A percentile compares a stretch with the other conserved stretches of the same genome.
Evolutionary conservation across 2,329 filamentous ascomycete genomes (phyloP).

Genomic region (Aplosporella prunicola): DNA sequence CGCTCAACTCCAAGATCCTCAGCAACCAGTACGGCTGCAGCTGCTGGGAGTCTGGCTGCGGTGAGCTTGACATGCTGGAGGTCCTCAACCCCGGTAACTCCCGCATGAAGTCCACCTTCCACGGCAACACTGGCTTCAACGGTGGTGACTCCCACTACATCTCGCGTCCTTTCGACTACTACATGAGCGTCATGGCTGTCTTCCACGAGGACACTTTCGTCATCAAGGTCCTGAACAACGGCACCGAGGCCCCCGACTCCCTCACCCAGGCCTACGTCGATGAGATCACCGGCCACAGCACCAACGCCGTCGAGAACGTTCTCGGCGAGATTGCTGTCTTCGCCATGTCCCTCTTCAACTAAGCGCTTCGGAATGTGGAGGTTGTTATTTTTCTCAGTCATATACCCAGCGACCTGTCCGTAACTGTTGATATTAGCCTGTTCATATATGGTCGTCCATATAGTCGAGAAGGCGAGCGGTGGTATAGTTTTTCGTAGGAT

Average conservation of each 20-base stretch:
- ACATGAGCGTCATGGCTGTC: slow-evolving; percentile 50
- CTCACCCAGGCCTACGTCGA: slow-evolving; percentile 2
- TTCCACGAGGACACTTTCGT: slow-evolving; percentile 23
- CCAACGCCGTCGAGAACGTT: slow-evolving; percentile 29
- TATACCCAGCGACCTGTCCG: no score
- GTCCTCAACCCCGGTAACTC: slow-evolving; percentile 55
- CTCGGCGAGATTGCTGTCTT: slow-evolving; percentile 16
- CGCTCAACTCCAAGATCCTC: slow-evolving; percentile 64
- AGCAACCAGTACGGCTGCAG: slow-evolving; percentile 65
- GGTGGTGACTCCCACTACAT: slow-evolving; percentile 66
- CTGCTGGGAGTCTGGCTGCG: slow-evolving; percentile 62
- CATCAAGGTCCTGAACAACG: slow-evolving; percentile 42
- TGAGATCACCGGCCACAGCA: slow-evolving; percentile 30
- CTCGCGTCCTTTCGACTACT: slow-evolving; percentile 48
- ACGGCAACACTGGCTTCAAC: slow-evolving; percentile 44
- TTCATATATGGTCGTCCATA: no score
- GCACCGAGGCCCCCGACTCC: slow-evolving; percentile 24
- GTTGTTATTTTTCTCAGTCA: no score
- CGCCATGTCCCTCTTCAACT: slow-evolving; percentile 10
- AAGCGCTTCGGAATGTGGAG: no score
- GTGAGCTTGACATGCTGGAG: slow-evolving; percentile 69
- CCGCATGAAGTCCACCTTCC: slow-evolving; percentile 61
- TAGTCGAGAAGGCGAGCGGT: no score
- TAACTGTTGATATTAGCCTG: no score
- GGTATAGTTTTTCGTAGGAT: no score